Evolutionary conservation across 495 filamentous ascomycete species (phyloP), one percentile per base, ranked within the genome.

Genomic region (Tuber indicum): DNA sequence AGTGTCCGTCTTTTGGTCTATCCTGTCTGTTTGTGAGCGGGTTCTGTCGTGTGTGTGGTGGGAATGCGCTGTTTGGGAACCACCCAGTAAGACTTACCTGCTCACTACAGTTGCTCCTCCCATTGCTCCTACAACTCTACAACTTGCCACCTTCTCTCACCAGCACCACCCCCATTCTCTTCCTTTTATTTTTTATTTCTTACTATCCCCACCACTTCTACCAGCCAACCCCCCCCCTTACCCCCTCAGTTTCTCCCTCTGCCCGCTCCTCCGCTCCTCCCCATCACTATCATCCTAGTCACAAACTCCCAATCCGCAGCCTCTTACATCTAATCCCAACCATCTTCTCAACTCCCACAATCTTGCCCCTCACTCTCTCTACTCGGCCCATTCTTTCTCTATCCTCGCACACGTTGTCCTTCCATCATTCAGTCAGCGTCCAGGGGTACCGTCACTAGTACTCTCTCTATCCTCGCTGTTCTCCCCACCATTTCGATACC

Each of bases 231-330:
- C 47, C 47, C 47, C 19, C 47, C 47, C 32, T 32, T 16, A 47
- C 21, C 47, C 26, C n/a, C 26, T 66, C 58, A 36, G 58, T 66
- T 66, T 66, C 58, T 62, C 52, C 52, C 52, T 66, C 58, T 17
- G 58, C 58, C 58, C 58, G 58, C 58, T 66, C 58, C 58, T 66
- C 58, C 58, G 58, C 58, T 36, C n/a, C 58, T 17, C 58, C 58
- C 58, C 26, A 66, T 66, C 58, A 36, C 36, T 14, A 66, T 14
- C 58, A 66, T 36, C 58, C 58, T 36, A 66, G 16, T 66, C 58
- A 66, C 58, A 66, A 66, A 66, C 58, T 36, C 58, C 16, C 58
- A 66, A 36, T 26, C 58, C 58, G 26, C 58, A 66, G 58, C 58
- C 58, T 66, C 26, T 36, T 66, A 12, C 58, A 66, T 66, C 58